Conservation (phyloP, 2,329 filamentous ascomycete species). For the Biscogniauxia sp. region DNA sequence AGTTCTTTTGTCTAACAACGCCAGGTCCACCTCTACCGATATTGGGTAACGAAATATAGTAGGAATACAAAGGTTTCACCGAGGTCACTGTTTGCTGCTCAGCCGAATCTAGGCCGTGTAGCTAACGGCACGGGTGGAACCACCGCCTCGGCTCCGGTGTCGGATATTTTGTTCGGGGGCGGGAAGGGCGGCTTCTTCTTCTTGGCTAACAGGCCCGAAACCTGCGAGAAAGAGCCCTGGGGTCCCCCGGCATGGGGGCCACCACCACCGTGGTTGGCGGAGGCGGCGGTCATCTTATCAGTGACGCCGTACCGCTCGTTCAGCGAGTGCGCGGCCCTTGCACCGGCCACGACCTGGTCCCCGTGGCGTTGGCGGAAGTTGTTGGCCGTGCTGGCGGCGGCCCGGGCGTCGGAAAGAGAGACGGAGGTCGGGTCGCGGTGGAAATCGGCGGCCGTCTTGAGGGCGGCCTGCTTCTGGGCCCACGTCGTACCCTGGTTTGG, state of each 20-base stretch:
- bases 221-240: conserved; percentile 9
- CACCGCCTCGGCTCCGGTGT: conserved; percentile 23
- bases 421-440: conserved; percentile 61
- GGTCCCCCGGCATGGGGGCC: not conserved
- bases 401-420: conserved; percentile 55
- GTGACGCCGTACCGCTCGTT: conserved; percentile 58
- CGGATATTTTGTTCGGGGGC: conserved; percentile 48
- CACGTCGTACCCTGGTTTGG: conserved; percentile 54
- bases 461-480: conserved; percentile 62
- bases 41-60: not conserved
- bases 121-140: conserved; percentile 54
- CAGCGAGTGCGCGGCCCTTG: conserved; percentile 53
- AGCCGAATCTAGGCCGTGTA: conserved; percentile 45
- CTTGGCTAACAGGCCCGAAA: conserved; percentile 34
- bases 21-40: too few species aligned
- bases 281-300: conserved; percentile 10
- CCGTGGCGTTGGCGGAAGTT: conserved; percentile 70
- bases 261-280: not conserved
- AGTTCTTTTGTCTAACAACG: not conserved
- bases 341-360: conserved; percentile 62
- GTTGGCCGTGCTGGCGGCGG: conserved; percentile 59
- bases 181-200: conserved; percentile 50
- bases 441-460: conserved; percentile 59
- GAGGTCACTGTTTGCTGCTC: not conserved
- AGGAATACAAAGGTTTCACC: not conserved